Evolutionary conservation across 2,329 filamentous ascomycete genomes (phyloP).

Genomic region (Colletotrichum phormii): DNA sequence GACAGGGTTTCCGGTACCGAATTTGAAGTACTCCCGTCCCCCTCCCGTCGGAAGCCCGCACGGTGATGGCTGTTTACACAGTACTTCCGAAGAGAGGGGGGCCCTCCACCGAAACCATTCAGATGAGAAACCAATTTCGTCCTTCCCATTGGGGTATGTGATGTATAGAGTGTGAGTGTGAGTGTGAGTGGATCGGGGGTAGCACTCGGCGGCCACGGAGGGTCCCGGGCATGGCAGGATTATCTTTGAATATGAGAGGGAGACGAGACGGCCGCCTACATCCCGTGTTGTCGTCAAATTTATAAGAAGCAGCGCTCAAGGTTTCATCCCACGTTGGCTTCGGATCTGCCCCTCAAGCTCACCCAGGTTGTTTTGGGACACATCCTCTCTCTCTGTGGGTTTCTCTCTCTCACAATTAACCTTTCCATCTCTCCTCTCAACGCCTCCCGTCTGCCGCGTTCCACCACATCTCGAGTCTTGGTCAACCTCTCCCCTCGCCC

Average conservation of each 20-base stretch:
- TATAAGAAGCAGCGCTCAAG: not conserved
- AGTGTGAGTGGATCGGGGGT: slow-evolving; percentile 34
- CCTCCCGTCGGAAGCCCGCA: slow-evolving; percentile 25
- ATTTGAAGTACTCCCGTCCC: slow-evolving; percentile 1
- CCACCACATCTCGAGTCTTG: slow-evolving; percentile 14
- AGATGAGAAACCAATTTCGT: not conserved
- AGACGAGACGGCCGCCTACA: slow-evolving; percentile 17
- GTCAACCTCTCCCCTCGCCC: not conserved
- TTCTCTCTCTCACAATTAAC: not conserved
- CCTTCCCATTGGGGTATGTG: not conserved
- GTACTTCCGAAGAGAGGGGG: not conserved
- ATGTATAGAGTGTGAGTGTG: slow-evolving; percentile 17
- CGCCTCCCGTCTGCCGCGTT: slow-evolving; percentile 4
- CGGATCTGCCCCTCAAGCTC: not conserved
- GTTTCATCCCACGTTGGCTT: slow-evolving; percentile 3
- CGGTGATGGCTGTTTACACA: slow-evolving; percentile 24
- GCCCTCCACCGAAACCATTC: not conserved
- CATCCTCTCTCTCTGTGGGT: not conserved
- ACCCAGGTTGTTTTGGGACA: not conserved
- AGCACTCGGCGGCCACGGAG: slow-evolving; percentile 29
- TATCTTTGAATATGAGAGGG: not conserved
- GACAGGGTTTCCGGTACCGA: slow-evolving; percentile 6
- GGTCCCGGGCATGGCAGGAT: not conserved
- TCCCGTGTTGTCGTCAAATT: slow-evolving; percentile 6
- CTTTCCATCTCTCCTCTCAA: not conserved